Base-by-base conservation (phyloP, 2,329 filamentous ascomycete species). In the Venturia nashicola region DNA sequence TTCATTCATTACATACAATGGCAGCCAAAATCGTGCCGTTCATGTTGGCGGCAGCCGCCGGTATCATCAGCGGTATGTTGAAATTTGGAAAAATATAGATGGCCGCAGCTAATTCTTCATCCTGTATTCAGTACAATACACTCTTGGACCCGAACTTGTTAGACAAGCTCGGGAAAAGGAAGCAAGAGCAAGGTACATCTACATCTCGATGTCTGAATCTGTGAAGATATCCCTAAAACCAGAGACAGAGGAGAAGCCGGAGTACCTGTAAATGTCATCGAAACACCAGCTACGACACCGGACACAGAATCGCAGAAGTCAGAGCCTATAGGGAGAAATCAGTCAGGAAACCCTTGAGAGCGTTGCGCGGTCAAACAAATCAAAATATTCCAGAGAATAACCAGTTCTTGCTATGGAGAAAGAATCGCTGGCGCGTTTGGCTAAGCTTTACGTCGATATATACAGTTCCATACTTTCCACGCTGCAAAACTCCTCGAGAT, bases 141-240 rank as follows among this genome's bases (percentile, higher is more conserved):
- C 61, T 20, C 36, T 63, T 23, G 61, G 61, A 36, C 61, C 61
- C 12, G 59, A 42, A 23, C 42, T 60, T 42, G 42, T 34, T 16
- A 44, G 20, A 27, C 39, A n/a, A 23, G 59, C 59, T 34, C 39
- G 42, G 2, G 42, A 44, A n/a, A 60, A 23, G 12, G 39, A 60
- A 27, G 59, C 59, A 43, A n/a, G 43, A 36, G 51, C 51, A 36
- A 57, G 51, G 51, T 57, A 57, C 16, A 18, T 11, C 3, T 57
- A 57, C 16, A 18, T 11, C 3, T 55, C 7, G 6, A 34, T n/a
- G 3, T 20, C 32, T n/a, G 27, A 57, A 3, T 8, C 5, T 34
- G 32, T 7, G 6, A 7, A 57, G 8, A 36, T 14, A 11, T 8
- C 6, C n/a, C 27, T 57, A 20, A 57, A 36, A 9, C 14, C 7